Conservation (phyloP, 176 grass and related monocot species). For the Eragrostis nindensis region DNA sequence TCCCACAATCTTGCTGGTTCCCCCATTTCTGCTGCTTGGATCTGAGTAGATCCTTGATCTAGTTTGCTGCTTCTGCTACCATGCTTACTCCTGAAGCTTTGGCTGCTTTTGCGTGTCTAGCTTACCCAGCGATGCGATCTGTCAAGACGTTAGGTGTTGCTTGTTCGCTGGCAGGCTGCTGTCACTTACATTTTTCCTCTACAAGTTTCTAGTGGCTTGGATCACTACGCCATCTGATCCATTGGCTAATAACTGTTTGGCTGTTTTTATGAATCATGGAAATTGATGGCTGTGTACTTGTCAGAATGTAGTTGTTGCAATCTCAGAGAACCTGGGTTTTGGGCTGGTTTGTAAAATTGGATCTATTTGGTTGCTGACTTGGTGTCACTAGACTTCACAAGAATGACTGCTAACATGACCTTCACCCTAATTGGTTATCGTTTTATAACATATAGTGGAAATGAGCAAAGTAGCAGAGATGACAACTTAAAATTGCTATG, state of each 20-base stretch:
- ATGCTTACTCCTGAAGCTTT: conserved; percentile 14
- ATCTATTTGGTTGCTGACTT: not conserved
- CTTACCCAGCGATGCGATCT: conserved; percentile 20
- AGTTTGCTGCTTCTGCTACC: conserved; percentile 9
- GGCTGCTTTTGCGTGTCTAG: not conserved
- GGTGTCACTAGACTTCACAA: not conserved
- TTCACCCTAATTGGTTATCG: not conserved
- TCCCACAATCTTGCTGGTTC: conserved; percentile 16
- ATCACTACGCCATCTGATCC: not conserved
- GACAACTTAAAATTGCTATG: not conserved
- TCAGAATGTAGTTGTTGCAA: not conserved
- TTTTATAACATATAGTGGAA: not conserved
- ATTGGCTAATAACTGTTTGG: not conserved
- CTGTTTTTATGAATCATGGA: not conserved
- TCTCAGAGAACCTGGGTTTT: not conserved
- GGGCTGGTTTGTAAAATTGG: not conserved
- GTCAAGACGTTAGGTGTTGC: conserved; percentile 26
- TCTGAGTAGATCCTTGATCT: conserved; percentile 37
- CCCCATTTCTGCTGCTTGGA: conserved; percentile 34
- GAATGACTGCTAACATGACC: not conserved
- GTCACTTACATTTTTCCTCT: conserved; percentile 20
- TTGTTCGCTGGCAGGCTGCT: conserved; percentile 17
- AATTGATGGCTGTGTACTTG: not conserved
- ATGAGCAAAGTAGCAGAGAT: not conserved
- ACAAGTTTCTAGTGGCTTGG: conserved; percentile 1